Evolutionary conservation across 169 alveolate species (phyloP), one percentile per base, ranked within the genome.

Genomic region (Plasmodium inui): DNA sequence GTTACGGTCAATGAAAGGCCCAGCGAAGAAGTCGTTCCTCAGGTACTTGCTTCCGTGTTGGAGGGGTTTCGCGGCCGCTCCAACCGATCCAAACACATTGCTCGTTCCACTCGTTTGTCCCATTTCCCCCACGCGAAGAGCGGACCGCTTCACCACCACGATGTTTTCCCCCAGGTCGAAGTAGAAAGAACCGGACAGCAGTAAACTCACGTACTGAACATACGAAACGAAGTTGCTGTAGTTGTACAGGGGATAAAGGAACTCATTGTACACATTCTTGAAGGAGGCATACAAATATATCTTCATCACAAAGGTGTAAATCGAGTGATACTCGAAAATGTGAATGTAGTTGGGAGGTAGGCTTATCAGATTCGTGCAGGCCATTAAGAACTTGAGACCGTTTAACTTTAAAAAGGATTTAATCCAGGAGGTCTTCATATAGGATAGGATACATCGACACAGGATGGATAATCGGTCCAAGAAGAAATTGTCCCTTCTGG

Each of bases 391-490:
- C 83, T 89, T 89, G 10, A 89, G 46, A 10, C 94, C 94, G 34
- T 89, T 89, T 30, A 80, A 78, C 19, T 89, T 79, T 26, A 89
- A 61, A 34, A 89, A 89, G 6, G 70, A 67, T 61, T 89, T 89
- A 19, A 89, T 70, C 94, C 94, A 89, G 26, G 89, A 80, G 12
- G 84, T 71, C 82, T 89, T 89, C 94, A 89, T 89, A 89, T 80
- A 89, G n/a, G 94, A 78, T 19, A 81, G 53, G 74, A 89, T 81
- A 61, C 83, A 89, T 32, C 94, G 72, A 89, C 91, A 78, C 8
- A 89, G 41, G 55, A 89, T 81, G 12, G 94, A 89, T 80, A 89
- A 80, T 44, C 94, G 61, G 44, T 89, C 94, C 6, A 89, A 28
- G 50, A 89, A 89, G 39, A 89, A 89, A 12, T 89, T 78, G 57